Conservation (phyloP, 306 rosid genomes). For the Cicer bijugum region DNA sequence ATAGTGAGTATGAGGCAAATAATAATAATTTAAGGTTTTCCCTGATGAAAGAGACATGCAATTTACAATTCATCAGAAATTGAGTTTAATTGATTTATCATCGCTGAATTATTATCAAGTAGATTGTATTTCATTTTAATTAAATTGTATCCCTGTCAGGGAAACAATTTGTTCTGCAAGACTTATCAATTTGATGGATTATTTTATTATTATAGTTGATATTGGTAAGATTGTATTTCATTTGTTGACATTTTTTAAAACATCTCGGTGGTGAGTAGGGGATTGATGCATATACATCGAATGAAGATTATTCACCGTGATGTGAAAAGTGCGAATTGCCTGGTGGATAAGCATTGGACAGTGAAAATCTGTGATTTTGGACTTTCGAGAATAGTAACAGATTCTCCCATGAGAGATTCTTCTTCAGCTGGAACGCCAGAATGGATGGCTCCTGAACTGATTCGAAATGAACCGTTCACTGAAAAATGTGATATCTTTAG, state of each 20-base stretch:
- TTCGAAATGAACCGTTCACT: conserved; percentile 84
- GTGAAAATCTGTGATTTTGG: conserved; percentile 98
- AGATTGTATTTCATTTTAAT: conserved; percentile 15
- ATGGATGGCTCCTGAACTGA: conserved; percentile 99
- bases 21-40: not conserved
- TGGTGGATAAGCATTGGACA: conserved; percentile 90
- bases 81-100: conserved; percentile 22
- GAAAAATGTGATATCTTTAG: conserved; percentile 97
- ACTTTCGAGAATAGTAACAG: conserved; percentile 78
- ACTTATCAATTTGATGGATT: not conserved
- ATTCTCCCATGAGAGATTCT: conserved; percentile 65
- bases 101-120: not conserved
- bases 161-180: conserved; percentile 10
- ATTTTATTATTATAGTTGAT: conserved; percentile 3
- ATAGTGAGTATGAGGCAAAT: conserved; percentile 16
- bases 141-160: not conserved
- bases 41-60: conserved; percentile 9
- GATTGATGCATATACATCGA: conserved; percentile 96
- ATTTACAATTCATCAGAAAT: conserved; percentile 10
- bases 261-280: conserved; percentile 58
- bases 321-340: conserved; percentile 94
- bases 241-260: conserved; percentile 40
- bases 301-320: conserved; percentile 97
- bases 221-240: conserved; percentile 26
- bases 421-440: conserved; percentile 98